Conservation (phyloP, 202 grass and related monocot genomes). For the Panicum hallii region DNA sequence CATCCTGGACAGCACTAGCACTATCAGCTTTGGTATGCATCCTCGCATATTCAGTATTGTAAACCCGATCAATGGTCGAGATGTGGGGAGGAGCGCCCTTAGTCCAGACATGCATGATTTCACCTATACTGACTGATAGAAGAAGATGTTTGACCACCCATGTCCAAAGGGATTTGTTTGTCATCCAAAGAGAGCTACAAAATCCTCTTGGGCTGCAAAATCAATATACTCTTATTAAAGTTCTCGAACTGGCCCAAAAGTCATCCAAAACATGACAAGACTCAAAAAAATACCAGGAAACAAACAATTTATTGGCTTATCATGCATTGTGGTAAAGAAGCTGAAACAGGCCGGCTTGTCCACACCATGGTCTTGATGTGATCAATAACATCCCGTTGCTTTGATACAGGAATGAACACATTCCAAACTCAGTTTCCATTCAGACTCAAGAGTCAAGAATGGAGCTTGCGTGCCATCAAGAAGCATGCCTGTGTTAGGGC, state of each 20-base stretch:
- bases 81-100: neutral
- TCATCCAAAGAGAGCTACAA: neutral
- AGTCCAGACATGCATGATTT: neutral
- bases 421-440: neutral
- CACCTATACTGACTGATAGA: neutral
- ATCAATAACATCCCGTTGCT: neutral
- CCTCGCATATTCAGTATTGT: neutral
- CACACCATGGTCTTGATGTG: neutral
- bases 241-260: too few relatives aligned
- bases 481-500: slow-evolving; percentile 30
- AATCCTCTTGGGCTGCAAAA: neutral
- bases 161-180: neutral
- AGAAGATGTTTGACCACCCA: neutral
- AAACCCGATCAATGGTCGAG: neutral
- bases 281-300: too few relatives aligned
- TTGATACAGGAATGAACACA: neutral
- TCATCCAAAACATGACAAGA: too few relatives aligned
- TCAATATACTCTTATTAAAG: too few relatives aligned
- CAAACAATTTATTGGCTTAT: too few relatives aligned
- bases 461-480: neutral
- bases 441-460: neutral
- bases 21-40: neutral
- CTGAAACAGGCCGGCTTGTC: neutral
- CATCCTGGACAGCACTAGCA: too few relatives aligned
- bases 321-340: neutral